Base-by-base conservation (phyloP, 148 eudicot species). In the Fallopia convolvulus region DNA sequence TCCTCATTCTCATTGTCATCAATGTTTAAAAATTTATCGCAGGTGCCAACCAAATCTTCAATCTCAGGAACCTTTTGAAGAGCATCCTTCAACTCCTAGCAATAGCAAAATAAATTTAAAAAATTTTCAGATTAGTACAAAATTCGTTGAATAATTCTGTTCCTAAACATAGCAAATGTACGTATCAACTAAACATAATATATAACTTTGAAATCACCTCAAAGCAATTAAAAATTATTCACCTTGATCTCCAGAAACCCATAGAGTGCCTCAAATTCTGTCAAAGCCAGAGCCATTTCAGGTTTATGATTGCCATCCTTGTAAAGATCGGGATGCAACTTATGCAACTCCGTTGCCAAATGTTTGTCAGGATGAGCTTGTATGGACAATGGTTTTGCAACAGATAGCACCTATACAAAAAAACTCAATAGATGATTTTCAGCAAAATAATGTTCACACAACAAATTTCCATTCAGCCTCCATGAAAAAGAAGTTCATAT, bases 271-370 rank as follows among this genome's bases (percentile, higher is more conserved):
- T 90, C 89, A 61, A 90, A 88, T 53, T 88, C 86, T 1, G 94
- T 88, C 30, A 90, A 63, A 23, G 94, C 94, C 79, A 90, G 73
- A 75, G 89, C 89, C 94, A 90, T 85, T 78, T 90, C 91, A 74
- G 91, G 94, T 80, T 90, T 90, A 79, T 90, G 94, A 76, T 85
- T 90, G n/a, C n/a, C 89, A 80, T 90, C 94, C 80, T 87, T 90
- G 73, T 83, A 90, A 18, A 81, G 78, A 63, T 81, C 76, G 15
- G 94, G 91, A 63, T 83, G 84, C 40, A 72, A 21, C 77, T 83
- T 82, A 63, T 90, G 91, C 79, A 88, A 74, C 41, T 75, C 0
- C 66, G 15, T 79, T 0, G 94, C 91, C 82, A 87, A 77, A 77
- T 76, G 76, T 83, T 87, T 88, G 74, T 87, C 90, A 0, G 91